phyloP scores from a whole-genome alignment of 352 stramenopile genomes.

The Phytopythium litorale region DNA sequence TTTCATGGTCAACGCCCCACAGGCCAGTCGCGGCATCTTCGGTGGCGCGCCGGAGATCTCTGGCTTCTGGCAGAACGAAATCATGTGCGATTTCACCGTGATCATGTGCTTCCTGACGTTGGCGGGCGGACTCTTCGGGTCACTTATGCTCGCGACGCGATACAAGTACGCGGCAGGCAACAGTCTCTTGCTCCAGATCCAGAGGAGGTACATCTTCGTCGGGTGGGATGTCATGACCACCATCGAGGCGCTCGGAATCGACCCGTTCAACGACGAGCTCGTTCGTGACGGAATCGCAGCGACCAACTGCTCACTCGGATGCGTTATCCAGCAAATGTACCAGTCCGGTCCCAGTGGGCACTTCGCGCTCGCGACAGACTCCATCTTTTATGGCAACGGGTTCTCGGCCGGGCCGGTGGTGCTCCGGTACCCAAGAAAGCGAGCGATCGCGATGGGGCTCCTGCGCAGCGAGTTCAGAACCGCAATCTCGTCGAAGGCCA shows the following conservation, averaged over 20 bases:
- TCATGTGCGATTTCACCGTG: constrained; percentile 45
- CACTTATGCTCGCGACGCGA: constrained; percentile 29
- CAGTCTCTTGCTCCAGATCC: constrained; percentile 35
- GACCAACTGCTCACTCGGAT: constrained; percentile 34
- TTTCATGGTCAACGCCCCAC: constrained; percentile 35
- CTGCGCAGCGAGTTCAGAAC: constrained; percentile 10
- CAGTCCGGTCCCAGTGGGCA: constrained; percentile 41
- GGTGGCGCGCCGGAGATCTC: constrained; percentile 30
- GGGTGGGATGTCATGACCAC: constrained; percentile 43
- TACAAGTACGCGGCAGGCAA: constrained; percentile 44
- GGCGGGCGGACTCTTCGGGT: constrained; percentile 18
- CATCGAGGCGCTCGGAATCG: constrained; percentile 37
- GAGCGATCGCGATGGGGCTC: constrained; percentile 27
- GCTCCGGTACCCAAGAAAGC: constrained; percentile 38
- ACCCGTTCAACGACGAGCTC: constrained; percentile 27
- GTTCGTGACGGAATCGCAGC: constrained; percentile 15
- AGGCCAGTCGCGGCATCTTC: constrained; percentile 30
- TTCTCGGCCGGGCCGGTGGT: constrained; percentile 25
- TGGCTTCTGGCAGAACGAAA: constrained; percentile 49
- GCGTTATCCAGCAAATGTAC: constrained; percentile 47
- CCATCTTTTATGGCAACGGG: constrained; percentile 37
- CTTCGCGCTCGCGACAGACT: constrained; percentile 41
- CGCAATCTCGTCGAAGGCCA: background rate
- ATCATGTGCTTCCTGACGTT: constrained; percentile 32
- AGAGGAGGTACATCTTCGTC: constrained; percentile 42